A percentile compares a stretch with the other conserved stretches of the same genome.
phyloP scores from a whole-genome alignment of 805 yeast species.

The Candida vartiovaarae region DNA sequence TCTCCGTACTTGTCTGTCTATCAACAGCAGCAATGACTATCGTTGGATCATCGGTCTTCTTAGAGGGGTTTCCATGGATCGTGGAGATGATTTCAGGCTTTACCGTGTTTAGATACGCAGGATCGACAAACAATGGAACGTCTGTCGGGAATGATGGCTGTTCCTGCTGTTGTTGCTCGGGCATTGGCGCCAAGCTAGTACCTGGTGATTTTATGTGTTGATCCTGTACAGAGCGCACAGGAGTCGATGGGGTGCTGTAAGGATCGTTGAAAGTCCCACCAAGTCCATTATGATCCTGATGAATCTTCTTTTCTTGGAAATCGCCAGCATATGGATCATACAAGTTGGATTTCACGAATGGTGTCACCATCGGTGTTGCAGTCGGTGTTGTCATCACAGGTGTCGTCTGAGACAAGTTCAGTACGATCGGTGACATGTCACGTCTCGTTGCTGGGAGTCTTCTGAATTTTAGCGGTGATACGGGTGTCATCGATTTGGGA shows the following conservation, averaged over 20 bases:
- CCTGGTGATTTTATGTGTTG: no score
- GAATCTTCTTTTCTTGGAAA: slow-evolving; percentile 8
- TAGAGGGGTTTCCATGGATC: slow-evolving; percentile 31
- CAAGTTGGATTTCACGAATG: slow-evolving; percentile 9
- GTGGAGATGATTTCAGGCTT: slow-evolving; percentile 44
- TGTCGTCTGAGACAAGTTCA: no score
- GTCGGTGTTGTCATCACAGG: not conserved
- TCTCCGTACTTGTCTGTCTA: slow-evolving; percentile 50
- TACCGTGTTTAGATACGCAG: slow-evolving; percentile 48
- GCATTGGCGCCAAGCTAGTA: not conserved
- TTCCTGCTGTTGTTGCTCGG: no score
- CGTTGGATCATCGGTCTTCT: slow-evolving; percentile 48
- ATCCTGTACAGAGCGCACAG: not conserved
- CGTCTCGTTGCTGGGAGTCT: not conserved
- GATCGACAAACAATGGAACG: slow-evolving; percentile 47
- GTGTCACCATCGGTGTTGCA: not conserved
- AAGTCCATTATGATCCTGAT: slow-evolving; percentile 8
- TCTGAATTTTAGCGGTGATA: slow-evolving; percentile 5
- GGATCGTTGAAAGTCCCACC: slow-evolving; percentile 1
- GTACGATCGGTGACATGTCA: not conserved
- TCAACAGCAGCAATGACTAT: slow-evolving; percentile 60
- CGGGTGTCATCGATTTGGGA: slow-evolving; percentile 4
- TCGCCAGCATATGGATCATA: slow-evolving; percentile 11
- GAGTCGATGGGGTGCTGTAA: not conserved
- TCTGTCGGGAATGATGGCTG: slow-evolving; percentile 24